Base-by-base conservation (phyloP, 441 rosid genomes). In the Arabidopsis lyrata region DNA sequence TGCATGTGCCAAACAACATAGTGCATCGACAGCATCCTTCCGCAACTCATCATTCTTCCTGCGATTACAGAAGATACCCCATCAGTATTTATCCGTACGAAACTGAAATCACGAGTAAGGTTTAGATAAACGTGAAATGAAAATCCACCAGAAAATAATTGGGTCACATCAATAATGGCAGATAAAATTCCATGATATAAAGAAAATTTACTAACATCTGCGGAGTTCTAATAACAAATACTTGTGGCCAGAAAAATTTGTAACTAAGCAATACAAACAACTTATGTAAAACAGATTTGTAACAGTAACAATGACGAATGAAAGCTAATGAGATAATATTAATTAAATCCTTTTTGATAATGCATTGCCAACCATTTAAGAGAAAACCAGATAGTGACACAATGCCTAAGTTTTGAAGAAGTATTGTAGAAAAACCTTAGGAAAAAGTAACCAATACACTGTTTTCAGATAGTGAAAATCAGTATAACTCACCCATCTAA, bases 1-100 rank as follows among this genome's bases (percentile, higher is more conserved):
- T 79, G 99, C 95, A 85, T 92, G 91, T 59, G 98, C 98, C 83
- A 96, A 85, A 83, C 99, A 92, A 82, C 99, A 96, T 68, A 96
- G 90, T 53, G 98, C 98, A 81, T 96, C 97, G 44, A 96, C 97
- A 77, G 97, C 96, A 85, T 96, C 99, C 77, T 92, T 89, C 63
- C 97, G 83, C 13, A 96, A 86, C 81, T 96, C 99, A 73, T 88
- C 97, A 78, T 84, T 87, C 81, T 87, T 93, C 83, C 99, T 96
- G 86, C 52, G 63, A 80, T 77, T 76, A 41, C 68, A 58, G 20
- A 65, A 72, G 50, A 71, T 53, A 42, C 39, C 47, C 44, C 63
- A 58, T 34, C 39, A 52, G 61, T 65, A 58, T n/a, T 49, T 20
- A 12, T 13, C 31, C 14, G 4, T n/a, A 68, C 4, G 6, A 47